Percentiles rank a stretch among this genome's conserved stretches.
Conservation (phyloP, 768 basidiomycete genomes). For the Strobilomyces confusus region DNA sequence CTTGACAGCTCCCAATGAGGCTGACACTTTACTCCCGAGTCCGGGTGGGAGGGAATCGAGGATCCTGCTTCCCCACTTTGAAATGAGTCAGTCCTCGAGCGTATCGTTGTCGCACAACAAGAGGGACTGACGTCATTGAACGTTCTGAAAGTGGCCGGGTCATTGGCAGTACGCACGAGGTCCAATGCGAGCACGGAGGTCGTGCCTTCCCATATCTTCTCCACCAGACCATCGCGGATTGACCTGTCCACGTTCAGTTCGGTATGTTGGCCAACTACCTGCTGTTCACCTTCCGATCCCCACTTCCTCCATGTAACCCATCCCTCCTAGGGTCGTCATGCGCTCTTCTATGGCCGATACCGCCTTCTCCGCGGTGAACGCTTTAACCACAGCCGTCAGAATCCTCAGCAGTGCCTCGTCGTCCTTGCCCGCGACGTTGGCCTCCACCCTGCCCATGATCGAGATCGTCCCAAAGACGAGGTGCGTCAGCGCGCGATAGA, state of each 20-base stretch:
- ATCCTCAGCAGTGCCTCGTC: conserved; percentile 56
- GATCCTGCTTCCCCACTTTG: conserved; percentile 51
- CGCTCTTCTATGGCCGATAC: conserved; percentile 65
- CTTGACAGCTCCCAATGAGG: conserved; percentile 33
- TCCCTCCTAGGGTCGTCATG: conserved; percentile 71
- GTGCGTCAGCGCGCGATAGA: conserved; percentile 65
- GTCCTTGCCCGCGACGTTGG: conserved; percentile 42
- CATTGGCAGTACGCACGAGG: conserved; percentile 50
- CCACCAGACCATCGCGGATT: conserved; percentile 68
- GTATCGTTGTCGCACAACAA: conserved; percentile 21
- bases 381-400: conserved; percentile 67
- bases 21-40: conserved; percentile 28
- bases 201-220: conserved; percentile 84
- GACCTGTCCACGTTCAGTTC: conserved; percentile 28
- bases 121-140: conserved; percentile 46
- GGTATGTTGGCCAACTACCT: not conserved
- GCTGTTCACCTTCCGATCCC: conserved; percentile 51
- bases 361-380: conserved; percentile 64
- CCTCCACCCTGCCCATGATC: conserved; percentile 62
- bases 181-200: conserved; percentile 66
- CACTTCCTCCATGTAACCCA: conserved; percentile 83
- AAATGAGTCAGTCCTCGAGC: not conserved
- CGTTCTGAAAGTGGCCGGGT: conserved; percentile 39
- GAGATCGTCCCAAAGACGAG: conserved; percentile 50
- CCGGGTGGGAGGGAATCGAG: conserved; percentile 39